Conservation (phyloP, 129 eudicot species). For the sunflower (Helianthus annuus) region DNA sequence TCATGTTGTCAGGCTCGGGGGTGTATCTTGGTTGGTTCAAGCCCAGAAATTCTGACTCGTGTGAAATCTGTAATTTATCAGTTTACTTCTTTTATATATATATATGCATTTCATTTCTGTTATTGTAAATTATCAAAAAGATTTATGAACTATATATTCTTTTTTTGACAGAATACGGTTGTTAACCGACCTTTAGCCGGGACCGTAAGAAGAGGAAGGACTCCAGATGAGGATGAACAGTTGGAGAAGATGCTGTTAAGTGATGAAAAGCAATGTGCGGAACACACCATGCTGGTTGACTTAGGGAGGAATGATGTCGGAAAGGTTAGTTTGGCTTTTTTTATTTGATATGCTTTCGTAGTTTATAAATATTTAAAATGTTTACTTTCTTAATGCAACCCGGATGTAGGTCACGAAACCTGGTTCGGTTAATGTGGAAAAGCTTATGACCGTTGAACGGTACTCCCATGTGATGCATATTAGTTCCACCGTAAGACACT, state of each 20-base stretch:
- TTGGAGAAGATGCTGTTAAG: constrained; percentile 49
- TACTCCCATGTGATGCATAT: constrained; percentile 95
- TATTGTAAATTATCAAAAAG: neutral
- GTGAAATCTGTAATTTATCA: constrained; percentile 56
- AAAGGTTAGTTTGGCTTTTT: constrained; percentile 50
- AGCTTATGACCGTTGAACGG: constrained; percentile 74
- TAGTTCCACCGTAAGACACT: constrained; percentile 78
- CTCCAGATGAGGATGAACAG: constrained; percentile 51
- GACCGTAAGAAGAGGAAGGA: constrained; percentile 77
- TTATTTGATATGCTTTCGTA: constrained; percentile 1
- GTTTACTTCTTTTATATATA: neutral
- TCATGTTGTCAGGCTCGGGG: constrained; percentile 75
- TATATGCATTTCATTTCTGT: neutral
- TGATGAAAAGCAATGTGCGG: constrained; percentile 74
- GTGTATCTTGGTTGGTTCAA: constrained; percentile 83
- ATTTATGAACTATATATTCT: neutral
- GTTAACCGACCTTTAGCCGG: constrained; percentile 87
- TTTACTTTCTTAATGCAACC: constrained; percentile 2
- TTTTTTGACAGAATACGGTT: constrained; percentile 50
- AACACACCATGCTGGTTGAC: constrained; percentile 87
- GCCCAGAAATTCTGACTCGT: constrained; percentile 88
- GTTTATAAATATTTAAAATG: neutral
- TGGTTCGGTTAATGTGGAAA: constrained; percentile 81
- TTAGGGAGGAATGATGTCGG: constrained; percentile 83
- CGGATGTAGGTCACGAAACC: constrained; percentile 66